Conservation (phyloP, 2,329 filamentous ascomycete species). For the Aspergillus persii region DNA sequence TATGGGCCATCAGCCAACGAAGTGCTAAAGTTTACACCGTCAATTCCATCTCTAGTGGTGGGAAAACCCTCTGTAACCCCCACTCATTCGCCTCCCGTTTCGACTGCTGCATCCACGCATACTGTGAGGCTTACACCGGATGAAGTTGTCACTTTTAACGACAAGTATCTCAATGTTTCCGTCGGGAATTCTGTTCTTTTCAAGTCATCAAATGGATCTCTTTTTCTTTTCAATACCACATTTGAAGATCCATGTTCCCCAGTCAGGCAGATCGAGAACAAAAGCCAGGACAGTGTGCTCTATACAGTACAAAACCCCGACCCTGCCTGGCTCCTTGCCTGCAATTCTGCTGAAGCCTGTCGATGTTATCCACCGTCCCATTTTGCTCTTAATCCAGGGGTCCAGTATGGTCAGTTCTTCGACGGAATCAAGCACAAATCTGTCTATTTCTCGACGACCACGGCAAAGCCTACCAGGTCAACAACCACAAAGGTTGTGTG, state of each 20-base stretch:
- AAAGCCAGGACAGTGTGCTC: neutral
- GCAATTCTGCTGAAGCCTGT: neutral
- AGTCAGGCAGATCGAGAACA: neutral
- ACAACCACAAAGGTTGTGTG: neutral
- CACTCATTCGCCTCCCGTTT: neutral
- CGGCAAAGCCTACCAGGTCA: neutral
- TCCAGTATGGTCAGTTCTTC: neutral
- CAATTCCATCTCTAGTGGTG: neutral
- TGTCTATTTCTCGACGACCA: neutral
- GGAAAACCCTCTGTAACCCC: neutral
- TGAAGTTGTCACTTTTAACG: neutral
- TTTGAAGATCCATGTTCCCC: neutral
- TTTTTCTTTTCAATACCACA: neutral
- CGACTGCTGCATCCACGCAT: neutral
- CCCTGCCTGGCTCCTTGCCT: neutral
- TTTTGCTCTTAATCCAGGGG: neutral
- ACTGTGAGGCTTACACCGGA: neutral
- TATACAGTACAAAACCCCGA: neutral
- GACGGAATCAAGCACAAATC: neutral
- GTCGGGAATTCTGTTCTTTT: neutral
- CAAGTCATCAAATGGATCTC: neutral
- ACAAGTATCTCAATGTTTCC: neutral
- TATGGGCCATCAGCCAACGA: neutral
- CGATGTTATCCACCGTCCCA: neutral
- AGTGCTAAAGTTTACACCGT: neutral